A percentile compares a stretch with the other conserved stretches of the same genome.
Evolutionary conservation across 306 rosid genomes (phyloP).

Genomic region (Carpinus viminea): DNA sequence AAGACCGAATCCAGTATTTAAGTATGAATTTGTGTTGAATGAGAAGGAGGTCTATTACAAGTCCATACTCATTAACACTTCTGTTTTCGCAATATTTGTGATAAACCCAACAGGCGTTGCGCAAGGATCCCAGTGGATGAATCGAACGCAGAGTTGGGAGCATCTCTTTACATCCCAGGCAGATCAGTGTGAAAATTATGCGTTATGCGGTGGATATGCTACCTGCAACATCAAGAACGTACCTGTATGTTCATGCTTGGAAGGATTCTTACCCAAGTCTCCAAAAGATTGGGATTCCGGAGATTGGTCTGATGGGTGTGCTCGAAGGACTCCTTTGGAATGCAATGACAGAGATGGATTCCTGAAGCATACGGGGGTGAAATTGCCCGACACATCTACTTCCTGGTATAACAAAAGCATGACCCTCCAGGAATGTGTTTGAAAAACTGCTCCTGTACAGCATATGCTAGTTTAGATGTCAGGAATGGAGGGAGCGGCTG

Average conservation of each 20-base stretch:
- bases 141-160: conserved; percentile 19
- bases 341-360: conserved; percentile 27
- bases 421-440: conserved; percentile 33
- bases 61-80: background rate
- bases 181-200: conserved; percentile 32
- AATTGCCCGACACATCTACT: conserved; percentile 37
- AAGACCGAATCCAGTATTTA: background rate
- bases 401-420: conserved; percentile 29
- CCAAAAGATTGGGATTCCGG: background rate
- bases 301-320: conserved; percentile 31
- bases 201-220: conserved; percentile 21
- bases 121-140: conserved; percentile 29
- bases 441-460: conserved; percentile 37
- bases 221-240: conserved; percentile 1
- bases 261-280: conserved; percentile 19
- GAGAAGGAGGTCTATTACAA: conserved; percentile 13
- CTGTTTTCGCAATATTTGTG: conserved; percentile 12
- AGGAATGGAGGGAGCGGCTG: conserved; percentile 37
- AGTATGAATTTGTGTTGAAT: conserved; percentile 11
- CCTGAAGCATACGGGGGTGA: background rate
- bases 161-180: background rate
- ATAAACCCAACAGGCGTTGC: background rate
- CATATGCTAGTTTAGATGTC: conserved; percentile 30
- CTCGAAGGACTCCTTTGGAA: conserved; percentile 13
- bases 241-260: conserved; percentile 28